phyloP scores from a whole-genome alignment of 768 basidiomycete genomes.

The Leccinum disarticulatum region DNA sequence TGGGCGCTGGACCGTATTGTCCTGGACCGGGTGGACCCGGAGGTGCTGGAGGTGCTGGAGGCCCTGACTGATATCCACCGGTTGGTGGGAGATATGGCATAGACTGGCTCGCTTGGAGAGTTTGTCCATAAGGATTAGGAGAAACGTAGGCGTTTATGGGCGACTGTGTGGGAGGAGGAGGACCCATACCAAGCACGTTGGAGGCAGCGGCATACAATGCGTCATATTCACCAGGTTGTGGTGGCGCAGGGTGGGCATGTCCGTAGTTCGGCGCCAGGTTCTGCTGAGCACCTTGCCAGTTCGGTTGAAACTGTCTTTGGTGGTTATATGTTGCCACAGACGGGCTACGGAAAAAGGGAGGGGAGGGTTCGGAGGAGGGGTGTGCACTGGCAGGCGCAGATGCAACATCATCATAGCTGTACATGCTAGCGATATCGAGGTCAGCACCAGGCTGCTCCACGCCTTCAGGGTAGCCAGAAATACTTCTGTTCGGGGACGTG shows the following conservation, averaged over 20 bases:
- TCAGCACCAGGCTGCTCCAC: slow-evolving; percentile 32
- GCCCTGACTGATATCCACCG: slow-evolving; percentile 23
- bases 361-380: slow-evolving; percentile 24
- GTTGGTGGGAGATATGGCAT: slow-evolving; percentile 34
- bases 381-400: slow-evolving; percentile 33
- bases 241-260: slow-evolving; percentile 18
- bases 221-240: slow-evolving; percentile 47
- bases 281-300: slow-evolving; percentile 33
- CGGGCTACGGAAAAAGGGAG: slow-evolving; percentile 20
- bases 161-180: slow-evolving; percentile 43
- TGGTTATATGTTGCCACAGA: slow-evolving; percentile 19
- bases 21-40: slow-evolving; percentile 13
- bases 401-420: slow-evolving; percentile 40
- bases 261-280: slow-evolving; percentile 21
- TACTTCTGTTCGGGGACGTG: slow-evolving; percentile 23
- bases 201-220: slow-evolving; percentile 74
- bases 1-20: slow-evolving; percentile 24
- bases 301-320: slow-evolving; percentile 20
- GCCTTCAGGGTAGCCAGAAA: slow-evolving; percentile 28
- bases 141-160: slow-evolving; percentile 22
- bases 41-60: slow-evolving; percentile 12
- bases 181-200: slow-evolving; percentile 76
- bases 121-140: slow-evolving; percentile 24
- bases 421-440: slow-evolving; percentile 36
- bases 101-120: slow-evolving; percentile 30